phyloP scores from a whole-genome alignment of 495 filamentous ascomycete genomes.

The Clavariopsis aquatica region DNA sequence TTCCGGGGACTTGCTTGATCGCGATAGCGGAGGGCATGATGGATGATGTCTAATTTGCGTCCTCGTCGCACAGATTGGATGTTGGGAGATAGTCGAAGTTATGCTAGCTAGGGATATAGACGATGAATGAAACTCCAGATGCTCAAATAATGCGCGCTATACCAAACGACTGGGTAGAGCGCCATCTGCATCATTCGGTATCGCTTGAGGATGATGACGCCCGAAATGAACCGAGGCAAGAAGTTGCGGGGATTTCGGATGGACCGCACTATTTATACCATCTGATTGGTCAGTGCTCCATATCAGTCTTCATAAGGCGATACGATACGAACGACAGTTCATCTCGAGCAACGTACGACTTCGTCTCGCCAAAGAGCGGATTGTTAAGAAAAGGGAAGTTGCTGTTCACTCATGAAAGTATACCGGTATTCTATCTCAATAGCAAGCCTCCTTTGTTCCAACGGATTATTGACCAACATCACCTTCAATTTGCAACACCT shows the following conservation, averaged over 20 bases:
- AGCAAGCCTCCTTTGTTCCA: too few species aligned
- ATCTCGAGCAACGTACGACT: too few species aligned
- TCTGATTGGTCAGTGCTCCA: neutral
- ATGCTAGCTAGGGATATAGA: neutral
- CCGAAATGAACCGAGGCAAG: slow-evolving; percentile 14
- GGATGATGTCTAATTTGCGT: neutral
- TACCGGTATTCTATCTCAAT: too few species aligned
- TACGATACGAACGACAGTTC: too few species aligned
- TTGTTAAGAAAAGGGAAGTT: too few species aligned
- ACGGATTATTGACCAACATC: too few species aligned
- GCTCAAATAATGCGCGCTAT: neutral
- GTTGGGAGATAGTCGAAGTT: neutral
- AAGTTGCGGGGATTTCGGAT: neutral
- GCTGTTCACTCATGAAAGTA: too few species aligned
- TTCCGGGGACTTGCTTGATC: slow-evolving; percentile 65
- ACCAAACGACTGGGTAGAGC: neutral
- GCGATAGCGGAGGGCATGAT: slow-evolving; percentile 58
- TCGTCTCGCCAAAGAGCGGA: too few species aligned
- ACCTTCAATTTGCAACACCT: too few species aligned
- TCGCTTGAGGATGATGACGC: slow-evolving; percentile 6
- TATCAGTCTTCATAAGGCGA: neutral
- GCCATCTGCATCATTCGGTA: neutral
- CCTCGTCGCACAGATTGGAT: neutral
- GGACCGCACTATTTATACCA: neutral
- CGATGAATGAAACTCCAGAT: neutral